These are phyloP conservation scores for Metschnikowia continentalis DNA, from an alignment of 805 yeast genomes.

Conservation along the genomic window DNA sequence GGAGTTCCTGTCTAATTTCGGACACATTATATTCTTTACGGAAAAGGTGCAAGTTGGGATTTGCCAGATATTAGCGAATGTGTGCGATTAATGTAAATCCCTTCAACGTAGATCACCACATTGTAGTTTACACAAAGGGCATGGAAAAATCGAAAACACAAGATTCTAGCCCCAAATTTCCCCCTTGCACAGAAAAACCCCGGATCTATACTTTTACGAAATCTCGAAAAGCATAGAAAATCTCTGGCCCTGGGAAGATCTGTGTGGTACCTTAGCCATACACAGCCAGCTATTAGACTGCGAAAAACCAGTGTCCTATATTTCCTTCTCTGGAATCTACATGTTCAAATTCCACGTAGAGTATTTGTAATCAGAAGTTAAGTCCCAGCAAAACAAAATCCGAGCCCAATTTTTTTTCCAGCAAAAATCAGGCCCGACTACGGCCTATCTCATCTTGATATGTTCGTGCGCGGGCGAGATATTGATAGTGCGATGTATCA, in stretches of 20 bases:
- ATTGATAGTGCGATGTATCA: constrained; percentile 11
- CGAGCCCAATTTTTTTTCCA: neutral
- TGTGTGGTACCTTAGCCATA: neutral
- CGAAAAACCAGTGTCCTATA: neutral
- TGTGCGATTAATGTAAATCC: neutral
- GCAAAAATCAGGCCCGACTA: neutral
- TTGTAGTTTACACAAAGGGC: neutral
- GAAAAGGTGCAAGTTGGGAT: neutral
- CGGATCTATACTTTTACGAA: neutral
- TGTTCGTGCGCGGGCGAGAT: constrained; percentile 9
- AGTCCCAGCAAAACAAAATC: neutral
- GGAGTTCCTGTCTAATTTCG: too few species aligned
- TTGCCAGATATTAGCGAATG: neutral
- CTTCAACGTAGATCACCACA: neutral
- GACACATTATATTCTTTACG: neutral
- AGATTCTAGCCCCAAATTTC: neutral
- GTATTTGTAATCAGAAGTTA: neutral
- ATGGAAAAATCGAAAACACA: neutral
- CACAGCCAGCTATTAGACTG: neutral
- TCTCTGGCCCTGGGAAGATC: neutral
- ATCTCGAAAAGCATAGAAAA: neutral
- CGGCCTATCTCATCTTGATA: neutral
- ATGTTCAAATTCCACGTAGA: neutral
- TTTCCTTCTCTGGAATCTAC: neutral
- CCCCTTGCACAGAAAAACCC: neutral